Evolutionary conservation across 2,329 filamentous ascomycete species (phyloP).

Genomic region (Chaetothyriales sp.): DNA sequence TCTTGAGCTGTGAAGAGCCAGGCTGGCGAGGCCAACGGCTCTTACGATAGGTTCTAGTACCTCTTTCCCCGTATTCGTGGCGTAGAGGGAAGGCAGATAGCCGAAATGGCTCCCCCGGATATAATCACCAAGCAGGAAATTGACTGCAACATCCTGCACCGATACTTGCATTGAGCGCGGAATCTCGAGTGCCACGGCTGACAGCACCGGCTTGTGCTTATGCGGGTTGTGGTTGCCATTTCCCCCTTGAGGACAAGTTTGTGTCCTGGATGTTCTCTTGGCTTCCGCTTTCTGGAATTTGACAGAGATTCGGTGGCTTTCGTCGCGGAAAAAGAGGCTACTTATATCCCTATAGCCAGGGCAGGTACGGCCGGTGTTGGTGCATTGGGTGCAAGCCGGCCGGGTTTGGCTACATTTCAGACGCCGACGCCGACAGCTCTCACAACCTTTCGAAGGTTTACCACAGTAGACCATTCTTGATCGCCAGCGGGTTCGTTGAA

Average conservation of each 20-base stretch:
- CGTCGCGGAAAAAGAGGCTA: slow-evolving; percentile 53
- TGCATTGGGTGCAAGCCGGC: slow-evolving; percentile 50
- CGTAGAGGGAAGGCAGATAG: slow-evolving; percentile 5
- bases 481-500: neutral
- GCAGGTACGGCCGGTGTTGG: slow-evolving; percentile 45
- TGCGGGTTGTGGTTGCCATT: too few species aligned
- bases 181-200: neutral
- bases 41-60: neutral
- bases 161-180: neutral
- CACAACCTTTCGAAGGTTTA: slow-evolving; percentile 33
- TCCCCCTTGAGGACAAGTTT: neutral
- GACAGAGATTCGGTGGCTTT: slow-evolving; percentile 32
- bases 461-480: slow-evolving; percentile 30
- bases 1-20: slow-evolving; percentile 2
- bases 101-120: slow-evolving; percentile 6
- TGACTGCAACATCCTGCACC: slow-evolving; percentile 1
- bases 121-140: slow-evolving; percentile 6
- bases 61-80: neutral
- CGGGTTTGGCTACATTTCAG: slow-evolving; percentile 47
- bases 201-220: slow-evolving; percentile 1
- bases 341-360: slow-evolving; percentile 53
- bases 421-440: slow-evolving; percentile 30
- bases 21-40: slow-evolving; percentile 4
- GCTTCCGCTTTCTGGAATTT: slow-evolving; percentile 1
- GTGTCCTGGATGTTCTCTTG: neutral